Base-by-base conservation (phyloP, 805 yeast genomes). In the Monosporozyma solicola region DNA sequence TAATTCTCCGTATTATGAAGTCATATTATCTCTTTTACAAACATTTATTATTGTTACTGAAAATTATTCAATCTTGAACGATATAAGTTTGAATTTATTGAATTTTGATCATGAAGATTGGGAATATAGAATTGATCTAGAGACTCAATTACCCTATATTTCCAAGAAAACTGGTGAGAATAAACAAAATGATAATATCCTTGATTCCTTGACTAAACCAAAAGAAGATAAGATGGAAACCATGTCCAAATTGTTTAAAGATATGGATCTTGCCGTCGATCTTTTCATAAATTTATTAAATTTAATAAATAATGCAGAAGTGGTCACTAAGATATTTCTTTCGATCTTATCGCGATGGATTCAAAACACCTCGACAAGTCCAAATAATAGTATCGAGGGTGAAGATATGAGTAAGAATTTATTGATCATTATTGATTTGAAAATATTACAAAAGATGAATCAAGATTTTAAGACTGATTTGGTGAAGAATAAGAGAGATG, bases 311-410 rank as follows among this genome's bases (percentile, higher is more conserved):
- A 80, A 80, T 45, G 64, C 61, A 2, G 71, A 68, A 0, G 65
- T 74, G 11, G 66, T 79, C 2, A 79, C 71, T 53, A 69, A 60
- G 33, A 66, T 75, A 2, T 85, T 89, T 58, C 66, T 81, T 3
- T 56, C 55, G 0, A 67, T 83, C 0, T 69, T 92, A 55, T 75
- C 76, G 53, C 72, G 83, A 58, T 87, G 95, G 91, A 72, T 86
- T 24, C 53, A 59, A 31, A 53, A 53, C 8, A 43, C 46, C 27
- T 43, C 50, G 1, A 37, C 29, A 15, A 22, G 43, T 15, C 20
- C 24, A 25, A 41, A 15, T 4, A 43, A 16, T 4, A 8, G 8
- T 13, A 7, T 33, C 13, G 54, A 48, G 5, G 39, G 31, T 43
- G 46, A 49, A 4, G 49, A 50, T 13, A 31, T 24, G 8, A 39